These are phyloP conservation scores for Globisporangium cylindrosporum DNA, from an alignment of 352 stramenopile species.

Conservation along the genomic window DNA sequence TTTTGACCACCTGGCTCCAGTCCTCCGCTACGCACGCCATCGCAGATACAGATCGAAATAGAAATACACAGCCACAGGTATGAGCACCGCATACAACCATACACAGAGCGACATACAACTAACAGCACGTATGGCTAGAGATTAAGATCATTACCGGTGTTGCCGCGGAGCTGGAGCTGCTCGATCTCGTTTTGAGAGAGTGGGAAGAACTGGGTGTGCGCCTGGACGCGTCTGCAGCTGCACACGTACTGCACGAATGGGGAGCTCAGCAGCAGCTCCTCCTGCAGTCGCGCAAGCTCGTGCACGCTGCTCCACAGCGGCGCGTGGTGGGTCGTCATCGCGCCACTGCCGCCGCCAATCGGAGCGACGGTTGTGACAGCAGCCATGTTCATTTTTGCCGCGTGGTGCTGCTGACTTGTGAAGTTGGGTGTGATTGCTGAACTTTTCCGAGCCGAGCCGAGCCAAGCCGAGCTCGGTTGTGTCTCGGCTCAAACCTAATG, in stretches of 20 bases:
- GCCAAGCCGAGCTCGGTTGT: too few species aligned
- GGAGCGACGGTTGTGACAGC: background rate
- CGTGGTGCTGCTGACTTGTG: background rate
- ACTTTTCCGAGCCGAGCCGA: too few species aligned
- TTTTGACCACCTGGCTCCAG: slow-evolving; percentile 60
- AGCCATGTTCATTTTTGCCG: background rate
- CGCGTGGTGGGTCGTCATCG: background rate
- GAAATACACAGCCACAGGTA: background rate
- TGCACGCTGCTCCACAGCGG: slow-evolving; percentile 5
- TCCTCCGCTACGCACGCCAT: slow-evolving; percentile 36
- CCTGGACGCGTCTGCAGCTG: background rate
- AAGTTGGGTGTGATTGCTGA: too few species aligned
- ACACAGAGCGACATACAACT: slow-evolving; percentile 5
- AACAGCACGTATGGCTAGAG: slow-evolving; percentile 3
- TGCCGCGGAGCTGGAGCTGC: slow-evolving; percentile 54
- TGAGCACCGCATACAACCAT: background rate
- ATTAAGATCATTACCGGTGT: slow-evolving; percentile 37
- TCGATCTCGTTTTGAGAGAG: slow-evolving; percentile 49
- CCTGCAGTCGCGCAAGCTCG: slow-evolving; percentile 6
- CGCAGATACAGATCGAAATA: slow-evolving; percentile 1
- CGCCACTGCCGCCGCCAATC: too few species aligned
- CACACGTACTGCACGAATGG: slow-evolving; percentile 11
- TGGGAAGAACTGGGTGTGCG: slow-evolving; percentile 24
- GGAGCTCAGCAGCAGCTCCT: background rate
- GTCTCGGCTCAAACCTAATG: too few species aligned